These are phyloP conservation scores for Candida multigemmis DNA, from an alignment of 805 yeast genomes.

Conservation along the genomic window DNA sequence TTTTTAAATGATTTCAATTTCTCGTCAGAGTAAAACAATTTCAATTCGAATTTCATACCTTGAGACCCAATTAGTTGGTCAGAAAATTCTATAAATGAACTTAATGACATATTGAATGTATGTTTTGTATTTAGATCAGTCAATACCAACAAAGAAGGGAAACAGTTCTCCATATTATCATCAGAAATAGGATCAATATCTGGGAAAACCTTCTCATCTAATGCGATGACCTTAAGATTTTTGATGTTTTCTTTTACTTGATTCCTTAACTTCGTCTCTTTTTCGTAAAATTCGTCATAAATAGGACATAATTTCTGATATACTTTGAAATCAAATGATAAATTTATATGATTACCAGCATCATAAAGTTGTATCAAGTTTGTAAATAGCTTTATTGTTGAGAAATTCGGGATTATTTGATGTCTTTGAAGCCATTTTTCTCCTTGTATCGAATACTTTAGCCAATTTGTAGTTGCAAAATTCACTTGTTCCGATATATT, in stretches of 20 bases:
- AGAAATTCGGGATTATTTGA: conserved; percentile 42
- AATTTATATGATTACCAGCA: conserved; percentile 10
- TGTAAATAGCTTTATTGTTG: conserved; percentile 37
- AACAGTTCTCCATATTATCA: conserved; percentile 38
- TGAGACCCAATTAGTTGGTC: conserved; percentile 1
- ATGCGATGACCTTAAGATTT: conserved; percentile 18
- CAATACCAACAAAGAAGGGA: conserved; percentile 46
- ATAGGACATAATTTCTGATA: conserved; percentile 22
- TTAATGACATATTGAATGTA: conserved; percentile 20
- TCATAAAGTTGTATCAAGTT: conserved; percentile 38
- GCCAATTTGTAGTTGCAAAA: conserved; percentile 53
- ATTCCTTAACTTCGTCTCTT: conserved; percentile 37
- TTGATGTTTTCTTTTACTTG: conserved; percentile 16
- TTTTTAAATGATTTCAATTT: conserved; percentile 30
- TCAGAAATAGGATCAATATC: conserved; percentile 42
- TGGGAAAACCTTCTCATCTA: conserved; percentile 20
- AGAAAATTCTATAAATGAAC: conserved; percentile 17
- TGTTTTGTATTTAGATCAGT: conserved; percentile 16
- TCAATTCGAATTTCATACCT: conserved; percentile 29
- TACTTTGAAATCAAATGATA: conserved; percentile 24
- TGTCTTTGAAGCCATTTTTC: conserved; percentile 43
- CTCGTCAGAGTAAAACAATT: conserved; percentile 44
- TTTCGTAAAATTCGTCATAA: conserved; percentile 20
- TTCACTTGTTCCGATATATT: conserved; percentile 46
- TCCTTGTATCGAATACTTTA: conserved; percentile 38